Base-by-base conservation (phyloP, 2,329 filamentous ascomycete genomes). In the Stemphylium lycopersici region DNA sequence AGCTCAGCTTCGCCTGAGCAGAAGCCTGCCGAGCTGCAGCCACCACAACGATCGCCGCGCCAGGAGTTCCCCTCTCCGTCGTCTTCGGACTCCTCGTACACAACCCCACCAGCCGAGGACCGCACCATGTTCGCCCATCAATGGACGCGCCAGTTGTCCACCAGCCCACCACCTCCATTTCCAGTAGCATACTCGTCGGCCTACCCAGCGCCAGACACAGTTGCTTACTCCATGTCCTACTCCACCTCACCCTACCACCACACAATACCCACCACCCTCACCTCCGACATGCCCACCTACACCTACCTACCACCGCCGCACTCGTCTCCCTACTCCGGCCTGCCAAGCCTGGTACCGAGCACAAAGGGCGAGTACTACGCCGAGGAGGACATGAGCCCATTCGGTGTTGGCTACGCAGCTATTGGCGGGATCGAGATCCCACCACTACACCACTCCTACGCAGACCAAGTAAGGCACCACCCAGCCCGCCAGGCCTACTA, bases 161-260 rank as follows among this genome's bases (percentile, higher is more conserved):
- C 87, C 71, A 90, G 87, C 52, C 89, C 89, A 48, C 89, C 89
- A 48, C 87, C 88, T 51, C 85, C 88, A 45, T 87, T 89, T 68
- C 66, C 65, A 16, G 63, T 68, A 37, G 63, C 63, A 2, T 90
- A 90, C 77, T 82, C 85, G 48, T 82, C 86, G 45, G 76, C 85
- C n/a, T 90, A 90, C 69, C 83, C 86, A 12, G 82, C 85, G 37
- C 83, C 86, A 18, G 88, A 90, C 59, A 84, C 87, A 69, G 80
- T 87, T 63, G 77, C 85, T 58, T 83, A 89, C 67, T 76, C 83
- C 51, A 62, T 71, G 62, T 79, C 84, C 8, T 88, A 88, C 72
- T 62, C 70, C 16, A 80, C 72, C 46, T 68, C 73, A 15, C 67
- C 73, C 45, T 77, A 77, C 63, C 69, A 74, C 65, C 69, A 74